Base-by-base conservation (phyloP, 257 asterid species). In the Ehretia macrophylla region DNA sequence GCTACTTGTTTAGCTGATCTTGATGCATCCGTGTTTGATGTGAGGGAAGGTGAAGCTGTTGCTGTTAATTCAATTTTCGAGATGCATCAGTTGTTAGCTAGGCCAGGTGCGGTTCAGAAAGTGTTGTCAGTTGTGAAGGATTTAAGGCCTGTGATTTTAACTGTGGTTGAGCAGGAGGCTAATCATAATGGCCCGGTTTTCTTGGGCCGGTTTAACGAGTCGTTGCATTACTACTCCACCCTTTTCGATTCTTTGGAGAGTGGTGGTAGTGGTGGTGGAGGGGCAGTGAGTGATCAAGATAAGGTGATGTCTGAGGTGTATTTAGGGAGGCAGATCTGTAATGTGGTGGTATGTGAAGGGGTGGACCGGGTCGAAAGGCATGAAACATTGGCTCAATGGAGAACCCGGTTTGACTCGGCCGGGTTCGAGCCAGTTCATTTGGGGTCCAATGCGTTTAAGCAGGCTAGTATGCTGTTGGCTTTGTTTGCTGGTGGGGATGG, bases 101-200 rank as follows among this genome's bases (percentile, higher is more conserved):
- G 83, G 71, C 80, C 84, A 0, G 92, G 86, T 0, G 94, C 86
- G 0, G 61, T 88, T 14, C 90, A 85, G 17, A 79, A 77, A 47
- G 92, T 88, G 17, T 37, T 88, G 55, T 66, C 77, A 3, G 70
- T 80, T 6, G 90, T 91, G 8, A 69, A 73, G 21, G 92, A 71
- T 11, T 40, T 91, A 68, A 81, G 80, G 60, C 95, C 98, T 2
- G 85, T 64, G 45, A 84, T 91, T 42, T 6, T 91, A 59, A 88
- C 98, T 0, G 87, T 91, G 11, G 98, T 84, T 8, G 98, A 91
- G 74, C 96, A 84, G 55, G 98, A 91, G 46, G 98, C 96, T 0
- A 88, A 82, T 44, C 96, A 88, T 59, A 88, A 88, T 17, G 92
- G 95, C 12, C 65, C 35, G 18, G 81, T 42, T 21, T 91, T 91